phyloP scores from a whole-genome alignment of 441 rosid species.

The Eugenia klotzschiana region DNA sequence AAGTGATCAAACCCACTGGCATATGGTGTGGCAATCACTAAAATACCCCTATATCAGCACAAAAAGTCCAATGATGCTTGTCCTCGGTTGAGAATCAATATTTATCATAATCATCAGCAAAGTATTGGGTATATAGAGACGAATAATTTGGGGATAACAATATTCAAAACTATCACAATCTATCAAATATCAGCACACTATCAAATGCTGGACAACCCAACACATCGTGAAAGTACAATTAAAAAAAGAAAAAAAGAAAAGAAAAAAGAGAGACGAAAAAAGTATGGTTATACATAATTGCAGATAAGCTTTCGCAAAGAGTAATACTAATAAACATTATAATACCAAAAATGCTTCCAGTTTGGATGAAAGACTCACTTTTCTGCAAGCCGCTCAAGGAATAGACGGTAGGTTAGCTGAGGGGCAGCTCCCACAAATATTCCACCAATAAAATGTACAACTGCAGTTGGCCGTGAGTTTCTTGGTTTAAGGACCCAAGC shows the following conservation, averaged over 20 bases:
- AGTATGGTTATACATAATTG: not conserved
- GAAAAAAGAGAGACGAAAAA: not conserved
- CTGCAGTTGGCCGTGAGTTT: slow-evolving; percentile 46
- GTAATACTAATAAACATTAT: not conserved
- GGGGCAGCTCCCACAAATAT: slow-evolving; percentile 98
- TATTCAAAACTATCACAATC: not conserved
- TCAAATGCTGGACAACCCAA: not conserved
- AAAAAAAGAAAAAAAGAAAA: not conserved
- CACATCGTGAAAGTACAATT: not conserved
- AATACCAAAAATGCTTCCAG: not conserved
- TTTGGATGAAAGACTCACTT: slow-evolving; percentile 29
- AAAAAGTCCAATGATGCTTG: slow-evolving; percentile 1
- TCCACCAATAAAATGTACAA: slow-evolving; percentile 84
- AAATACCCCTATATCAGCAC: slow-evolving; percentile 46
- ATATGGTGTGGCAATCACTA: slow-evolving; percentile 94
- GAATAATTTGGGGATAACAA: not conserved
- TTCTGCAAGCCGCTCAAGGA: slow-evolving; percentile 85
- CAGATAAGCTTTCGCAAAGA: not conserved
- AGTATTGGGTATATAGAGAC: not conserved
- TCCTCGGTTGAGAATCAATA: not conserved
- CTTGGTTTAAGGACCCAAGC: slow-evolving; percentile 87
- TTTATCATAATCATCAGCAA: not conserved
- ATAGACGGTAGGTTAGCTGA: slow-evolving; percentile 81
- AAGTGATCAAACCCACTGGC: slow-evolving; percentile 94
- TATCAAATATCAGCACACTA: not conserved